These are phyloP conservation scores for Carex sylvatica DNA, from an alignment of 202 grass and related monocot species.

Conservation along the genomic window DNA sequence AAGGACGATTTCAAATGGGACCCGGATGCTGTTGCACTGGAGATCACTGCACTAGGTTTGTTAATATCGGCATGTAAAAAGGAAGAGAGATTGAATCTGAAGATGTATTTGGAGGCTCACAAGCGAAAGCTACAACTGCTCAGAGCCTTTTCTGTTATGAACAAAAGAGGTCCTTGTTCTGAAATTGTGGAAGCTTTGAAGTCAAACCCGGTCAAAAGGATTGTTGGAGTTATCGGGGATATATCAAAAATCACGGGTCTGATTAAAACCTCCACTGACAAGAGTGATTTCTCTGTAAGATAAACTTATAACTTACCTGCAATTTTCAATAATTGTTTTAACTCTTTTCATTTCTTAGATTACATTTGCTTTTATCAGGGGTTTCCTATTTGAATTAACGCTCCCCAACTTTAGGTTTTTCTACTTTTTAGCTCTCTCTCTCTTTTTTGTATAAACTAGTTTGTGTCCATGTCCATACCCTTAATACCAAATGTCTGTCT, in stretches of 20 bases:
- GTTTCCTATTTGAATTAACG: background rate
- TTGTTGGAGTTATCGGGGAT: conserved; percentile 68
- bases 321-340: conserved; percentile 2
- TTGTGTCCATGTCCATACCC: background rate
- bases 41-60: conserved; percentile 62
- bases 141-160: conserved; percentile 61
- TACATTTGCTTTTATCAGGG: no score
- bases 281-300: conserved; percentile 58
- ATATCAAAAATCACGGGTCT: conserved; percentile 53
- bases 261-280: conserved; percentile 58
- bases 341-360: background rate
- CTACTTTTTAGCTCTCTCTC: background rate
- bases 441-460: background rate
- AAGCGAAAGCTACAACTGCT: conserved; percentile 71
- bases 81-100: conserved; percentile 57
- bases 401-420: background rate
- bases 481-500: background rate
- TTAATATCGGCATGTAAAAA: conserved; percentile 90
- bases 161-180: conserved; percentile 39
- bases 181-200: conserved; percentile 56
- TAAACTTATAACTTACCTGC: conserved; percentile 23
- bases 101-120: conserved; percentile 72
- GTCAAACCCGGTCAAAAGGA: conserved; percentile 50
- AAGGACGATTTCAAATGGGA: conserved; percentile 64
- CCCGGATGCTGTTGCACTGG: conserved; percentile 54